Percentiles rank a stretch among this genome's conserved stretches.
phyloP scores from a whole-genome alignment of 768 basidiomycete genomes.

The Leccinellum luteum region DNA sequence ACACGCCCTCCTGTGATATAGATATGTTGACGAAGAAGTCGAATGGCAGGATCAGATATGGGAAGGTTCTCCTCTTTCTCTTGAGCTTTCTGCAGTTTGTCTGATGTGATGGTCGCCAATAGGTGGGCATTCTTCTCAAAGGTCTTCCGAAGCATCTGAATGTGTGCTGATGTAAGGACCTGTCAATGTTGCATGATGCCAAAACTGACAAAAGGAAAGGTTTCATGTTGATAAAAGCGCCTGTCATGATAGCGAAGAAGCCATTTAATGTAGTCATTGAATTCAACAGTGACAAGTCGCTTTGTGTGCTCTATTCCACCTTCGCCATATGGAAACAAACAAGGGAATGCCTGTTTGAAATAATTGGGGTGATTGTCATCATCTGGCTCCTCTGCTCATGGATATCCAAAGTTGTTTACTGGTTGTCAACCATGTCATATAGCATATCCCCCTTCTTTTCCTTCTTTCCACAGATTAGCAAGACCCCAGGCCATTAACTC shows the following conservation, averaged over 20 bases:
- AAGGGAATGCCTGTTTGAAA: too few species aligned
- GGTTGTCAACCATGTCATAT: too few species aligned
- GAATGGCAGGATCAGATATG: not conserved
- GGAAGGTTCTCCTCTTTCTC: not conserved
- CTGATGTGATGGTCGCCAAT: not conserved
- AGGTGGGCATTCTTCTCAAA: not conserved
- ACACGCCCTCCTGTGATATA: not conserved
- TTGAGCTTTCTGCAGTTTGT: not conserved
- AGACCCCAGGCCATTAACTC: too few species aligned
- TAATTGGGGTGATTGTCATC: too few species aligned
- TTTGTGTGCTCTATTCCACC: too few species aligned
- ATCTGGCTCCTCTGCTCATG: too few species aligned
- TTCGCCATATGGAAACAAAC: too few species aligned
- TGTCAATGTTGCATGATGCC: not conserved
- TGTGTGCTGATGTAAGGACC: not conserved
- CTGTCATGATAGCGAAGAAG: not conserved
- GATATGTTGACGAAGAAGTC: not conserved
- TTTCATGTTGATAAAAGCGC: not conserved
- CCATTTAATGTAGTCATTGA: too few species aligned
- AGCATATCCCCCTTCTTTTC: too few species aligned
- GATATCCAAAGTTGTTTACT: too few species aligned
- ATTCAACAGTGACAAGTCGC: too few species aligned
- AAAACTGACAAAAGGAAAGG: not conserved
- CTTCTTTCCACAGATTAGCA: too few species aligned
- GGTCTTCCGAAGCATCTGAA: not conserved